Evolutionary conservation across 768 basidiomycete genomes (phyloP).

Genomic region (Hericium alpestre): DNA sequence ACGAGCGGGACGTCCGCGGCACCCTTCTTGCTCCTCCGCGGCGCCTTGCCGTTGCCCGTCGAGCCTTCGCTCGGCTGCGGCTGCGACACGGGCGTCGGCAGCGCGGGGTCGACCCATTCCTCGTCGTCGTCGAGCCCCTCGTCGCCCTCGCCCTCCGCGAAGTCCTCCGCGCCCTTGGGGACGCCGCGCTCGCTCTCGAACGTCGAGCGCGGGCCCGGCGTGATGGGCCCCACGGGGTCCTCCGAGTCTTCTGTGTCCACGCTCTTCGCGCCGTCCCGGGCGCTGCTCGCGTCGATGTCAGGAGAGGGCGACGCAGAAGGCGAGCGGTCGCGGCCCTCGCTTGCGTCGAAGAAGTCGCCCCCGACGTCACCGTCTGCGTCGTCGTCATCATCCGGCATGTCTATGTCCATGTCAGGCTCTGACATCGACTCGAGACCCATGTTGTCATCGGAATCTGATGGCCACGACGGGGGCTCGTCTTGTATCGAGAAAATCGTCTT

Average conservation of each 20-base stretch:
- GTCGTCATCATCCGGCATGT: constrained; percentile 33
- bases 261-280: constrained; percentile 23
- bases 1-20: constrained; percentile 31
- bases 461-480: constrained; percentile 82
- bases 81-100: constrained; percentile 13
- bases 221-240: constrained; percentile 59
- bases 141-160: constrained; percentile 22
- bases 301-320: constrained; percentile 27
- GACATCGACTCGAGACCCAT: constrained; percentile 79
- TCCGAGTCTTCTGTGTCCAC: constrained; percentile 51
- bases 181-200: constrained; percentile 10
- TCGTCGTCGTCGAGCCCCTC: constrained; percentile 37
- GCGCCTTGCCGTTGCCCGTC: constrained; percentile 27
- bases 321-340: constrained; percentile 20
- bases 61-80: not conserved
- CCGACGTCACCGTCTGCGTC: constrained; percentile 28
- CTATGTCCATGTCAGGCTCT: constrained; percentile 61
- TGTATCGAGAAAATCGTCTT: constrained; percentile 78
- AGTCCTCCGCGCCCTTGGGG: constrained; percentile 9
- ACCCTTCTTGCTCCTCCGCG: constrained; percentile 27
- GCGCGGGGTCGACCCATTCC: constrained; percentile 60
- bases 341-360: constrained; percentile 44
- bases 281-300: constrained; percentile 23
- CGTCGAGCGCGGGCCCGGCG: constrained; percentile 39
- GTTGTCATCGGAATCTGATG: constrained; percentile 60